A percentile compares a stretch with the other conserved stretches of the same genome.
Conservation (phyloP, 306 rosid species). For the Cucumis cinereus region DNA sequence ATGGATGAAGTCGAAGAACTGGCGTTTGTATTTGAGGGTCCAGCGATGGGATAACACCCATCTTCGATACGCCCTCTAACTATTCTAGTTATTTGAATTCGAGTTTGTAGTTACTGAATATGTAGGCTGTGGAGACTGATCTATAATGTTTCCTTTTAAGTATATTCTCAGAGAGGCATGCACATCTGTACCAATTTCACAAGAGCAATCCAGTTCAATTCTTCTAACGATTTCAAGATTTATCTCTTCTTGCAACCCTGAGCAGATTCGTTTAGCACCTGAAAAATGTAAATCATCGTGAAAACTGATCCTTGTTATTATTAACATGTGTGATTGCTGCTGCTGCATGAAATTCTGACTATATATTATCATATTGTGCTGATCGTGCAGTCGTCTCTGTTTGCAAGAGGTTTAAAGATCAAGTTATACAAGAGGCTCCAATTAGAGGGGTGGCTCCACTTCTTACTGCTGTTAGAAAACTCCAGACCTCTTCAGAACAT, state of each 20-base stretch:
- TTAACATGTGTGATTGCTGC: not conserved
- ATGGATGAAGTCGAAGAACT: not conserved
- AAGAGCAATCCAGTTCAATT: constrained; percentile 37
- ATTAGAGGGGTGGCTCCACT: constrained; percentile 76
- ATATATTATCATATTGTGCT: not conserved
- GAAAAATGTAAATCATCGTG: constrained; percentile 50
- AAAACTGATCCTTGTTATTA: not conserved
- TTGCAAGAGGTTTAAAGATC: constrained; percentile 73
- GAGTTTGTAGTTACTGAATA: not conserved
- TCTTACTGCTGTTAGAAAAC: constrained; percentile 57
- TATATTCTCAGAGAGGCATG: constrained; percentile 63
- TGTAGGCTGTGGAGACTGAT: not conserved
- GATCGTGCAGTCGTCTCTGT: constrained; percentile 54
- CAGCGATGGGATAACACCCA: not conserved
- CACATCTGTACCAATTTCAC: constrained; percentile 24
- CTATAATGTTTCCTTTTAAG: not conserved
- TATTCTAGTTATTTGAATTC: not conserved
- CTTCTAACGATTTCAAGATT: constrained; percentile 40
- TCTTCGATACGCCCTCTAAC: not conserved
- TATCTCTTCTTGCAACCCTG: constrained; percentile 39
- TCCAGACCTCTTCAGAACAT: constrained; percentile 55
- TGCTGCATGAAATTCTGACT: not conserved
- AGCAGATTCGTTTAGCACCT: constrained; percentile 68
- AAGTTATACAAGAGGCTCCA: constrained; percentile 62
- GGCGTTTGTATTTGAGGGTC: not conserved